Evolutionary conservation across 352 stramenopile genomes (phyloP).

Genomic region (Phytopythium montanum): DNA sequence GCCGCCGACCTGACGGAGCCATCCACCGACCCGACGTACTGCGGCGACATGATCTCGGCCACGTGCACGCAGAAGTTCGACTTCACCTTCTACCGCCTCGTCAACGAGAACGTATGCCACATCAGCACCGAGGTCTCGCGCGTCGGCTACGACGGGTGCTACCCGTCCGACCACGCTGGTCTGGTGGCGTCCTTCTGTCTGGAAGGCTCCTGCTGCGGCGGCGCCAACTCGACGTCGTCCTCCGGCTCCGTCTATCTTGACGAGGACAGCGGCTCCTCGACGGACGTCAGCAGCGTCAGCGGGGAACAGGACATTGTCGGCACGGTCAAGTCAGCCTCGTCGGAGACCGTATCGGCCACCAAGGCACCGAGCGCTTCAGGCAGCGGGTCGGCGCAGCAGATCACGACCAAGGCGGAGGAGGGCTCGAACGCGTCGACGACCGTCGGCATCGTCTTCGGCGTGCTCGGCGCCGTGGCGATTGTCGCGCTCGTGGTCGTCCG

Average conservation of each 20-base stretch:
- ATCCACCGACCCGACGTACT: slow-evolving; percentile 56
- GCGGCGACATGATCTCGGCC: slow-evolving; percentile 51
- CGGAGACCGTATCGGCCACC: neutral
- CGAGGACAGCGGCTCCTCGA: neutral
- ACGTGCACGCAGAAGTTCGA: slow-evolving; percentile 73
- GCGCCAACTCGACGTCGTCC: slow-evolving; percentile 24
- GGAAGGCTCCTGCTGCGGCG: slow-evolving; percentile 52
- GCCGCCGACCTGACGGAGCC: slow-evolving; percentile 44
- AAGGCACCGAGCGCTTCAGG: slow-evolving; percentile 10
- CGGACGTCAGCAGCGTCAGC: slow-evolving; percentile 12
- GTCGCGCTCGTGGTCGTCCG: slow-evolving; percentile 50
- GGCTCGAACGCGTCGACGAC: slow-evolving; percentile 35
- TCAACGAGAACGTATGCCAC: slow-evolving; percentile 41
- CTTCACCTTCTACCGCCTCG: slow-evolving; percentile 45
- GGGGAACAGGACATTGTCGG: slow-evolving; percentile 22
- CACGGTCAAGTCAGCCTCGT: slow-evolving; percentile 13
- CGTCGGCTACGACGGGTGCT: slow-evolving; percentile 60
- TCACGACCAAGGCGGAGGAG: slow-evolving; percentile 37
- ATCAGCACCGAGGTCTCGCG: slow-evolving; percentile 57
- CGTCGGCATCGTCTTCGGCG: slow-evolving; percentile 44
- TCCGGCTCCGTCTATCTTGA: slow-evolving; percentile 12
- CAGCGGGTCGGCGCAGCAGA: slow-evolving; percentile 17
- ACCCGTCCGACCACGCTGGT: slow-evolving; percentile 69
- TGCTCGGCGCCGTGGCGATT: slow-evolving; percentile 32
- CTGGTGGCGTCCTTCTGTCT: slow-evolving; percentile 59